phyloP scores from a whole-genome alignment of 768 basidiomycete genomes.

The Wakefieldia striispora region DNA sequence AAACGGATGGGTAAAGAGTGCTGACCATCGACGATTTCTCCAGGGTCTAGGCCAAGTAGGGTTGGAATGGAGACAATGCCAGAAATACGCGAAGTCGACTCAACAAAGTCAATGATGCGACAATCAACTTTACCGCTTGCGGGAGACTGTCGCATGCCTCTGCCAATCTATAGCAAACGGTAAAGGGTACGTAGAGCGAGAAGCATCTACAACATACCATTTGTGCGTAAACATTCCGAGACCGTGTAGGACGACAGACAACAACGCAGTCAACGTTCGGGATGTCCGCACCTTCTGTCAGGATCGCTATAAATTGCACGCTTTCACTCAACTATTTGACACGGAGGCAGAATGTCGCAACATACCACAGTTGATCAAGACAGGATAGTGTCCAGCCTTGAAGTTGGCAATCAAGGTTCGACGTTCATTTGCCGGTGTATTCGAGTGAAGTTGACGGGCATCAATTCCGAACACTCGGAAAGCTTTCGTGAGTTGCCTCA shows the following conservation, averaged over 20 bases:
- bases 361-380: conserved; percentile 86
- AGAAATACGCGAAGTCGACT: conserved; percentile 61
- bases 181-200: neutral
- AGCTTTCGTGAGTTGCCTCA: conserved; percentile 63
- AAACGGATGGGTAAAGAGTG: neutral
- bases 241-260: conserved; percentile 84
- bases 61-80: conserved; percentile 80
- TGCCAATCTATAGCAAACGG: conserved; percentile 66
- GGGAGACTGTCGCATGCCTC: conserved; percentile 87
- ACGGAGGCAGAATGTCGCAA: conserved; percentile 10
- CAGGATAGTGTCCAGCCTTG: conserved; percentile 70
- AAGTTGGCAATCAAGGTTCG: conserved; percentile 65
- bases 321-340: neutral
- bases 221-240: conserved; percentile 85
- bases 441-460: conserved; percentile 75
- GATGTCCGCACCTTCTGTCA: conserved; percentile 94
- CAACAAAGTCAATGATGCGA: conserved; percentile 88
- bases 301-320: conserved; percentile 49
- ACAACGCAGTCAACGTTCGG: conserved; percentile 92
- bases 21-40: conserved; percentile 58
- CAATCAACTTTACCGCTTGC: conserved; percentile 80
- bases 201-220: conserved; percentile 55
- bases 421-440: conserved; percentile 64
- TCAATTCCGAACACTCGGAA: conserved; percentile 80
- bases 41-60: conserved; percentile 82